Percentiles rank a stretch among this genome's conserved stretches.
These are phyloP conservation scores for Quercus aquifolioides DNA, from an alignment of 306 rosid genomes.

Conservation along the genomic window DNA sequence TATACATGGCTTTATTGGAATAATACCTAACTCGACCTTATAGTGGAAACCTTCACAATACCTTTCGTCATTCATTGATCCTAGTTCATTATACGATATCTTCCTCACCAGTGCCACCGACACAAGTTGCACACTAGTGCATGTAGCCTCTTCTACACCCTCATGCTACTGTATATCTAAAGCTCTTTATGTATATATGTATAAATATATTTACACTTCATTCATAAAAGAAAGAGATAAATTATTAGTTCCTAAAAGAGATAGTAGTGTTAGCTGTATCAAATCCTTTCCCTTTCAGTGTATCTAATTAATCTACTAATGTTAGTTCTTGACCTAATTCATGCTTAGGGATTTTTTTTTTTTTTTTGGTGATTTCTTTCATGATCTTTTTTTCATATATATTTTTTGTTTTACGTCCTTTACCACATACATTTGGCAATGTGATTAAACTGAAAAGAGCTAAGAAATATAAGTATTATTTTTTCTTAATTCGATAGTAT, in stretches of 20 bases:
- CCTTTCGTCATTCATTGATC: slow-evolving; percentile 47
- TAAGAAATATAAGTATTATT: neutral
- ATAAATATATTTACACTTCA: too few relatives aligned
- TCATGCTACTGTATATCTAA: neutral
- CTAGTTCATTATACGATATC: slow-evolving; percentile 19
- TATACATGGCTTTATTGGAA: slow-evolving; percentile 34
- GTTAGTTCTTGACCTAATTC: neutral
- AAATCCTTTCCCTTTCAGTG: neutral
- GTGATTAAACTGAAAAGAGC: neutral
- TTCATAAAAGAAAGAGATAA: neutral
- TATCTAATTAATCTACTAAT: neutral
- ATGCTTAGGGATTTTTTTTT: neutral
- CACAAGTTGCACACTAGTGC: slow-evolving; percentile 25
- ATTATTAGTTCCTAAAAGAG: neutral
- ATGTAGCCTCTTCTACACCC: slow-evolving; percentile 8
- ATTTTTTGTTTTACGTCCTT: neutral
- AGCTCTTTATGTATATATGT: neutral
- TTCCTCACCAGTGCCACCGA: slow-evolving; percentile 29
- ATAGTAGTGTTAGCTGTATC: neutral
- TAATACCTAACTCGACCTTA: slow-evolving; percentile 47
- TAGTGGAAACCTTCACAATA: slow-evolving; percentile 34
- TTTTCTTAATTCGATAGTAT: too few relatives aligned
- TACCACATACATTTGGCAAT: neutral
- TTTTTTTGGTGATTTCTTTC: neutral
- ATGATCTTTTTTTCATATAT: slow-evolving; percentile 21